Conservation (phyloP, 1,284 basidiomycete genomes). For the Fomitiporia mediterranea region DNA sequence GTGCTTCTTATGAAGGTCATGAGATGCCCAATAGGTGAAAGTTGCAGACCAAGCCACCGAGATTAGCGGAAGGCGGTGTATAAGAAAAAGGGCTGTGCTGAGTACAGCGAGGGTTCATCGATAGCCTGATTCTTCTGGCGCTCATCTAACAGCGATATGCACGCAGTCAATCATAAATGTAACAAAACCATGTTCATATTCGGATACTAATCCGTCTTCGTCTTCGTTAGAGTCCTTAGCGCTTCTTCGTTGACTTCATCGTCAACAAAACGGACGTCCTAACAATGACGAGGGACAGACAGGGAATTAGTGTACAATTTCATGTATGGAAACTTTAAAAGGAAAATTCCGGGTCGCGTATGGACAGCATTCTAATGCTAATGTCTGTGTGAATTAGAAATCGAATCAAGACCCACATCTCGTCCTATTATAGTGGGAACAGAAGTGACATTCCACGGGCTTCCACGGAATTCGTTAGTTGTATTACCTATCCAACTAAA, state of each 20-base stretch:
- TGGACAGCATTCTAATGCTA: not conserved
- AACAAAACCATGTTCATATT: constrained; percentile 20
- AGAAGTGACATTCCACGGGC: constrained; percentile 58
- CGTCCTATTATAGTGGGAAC: constrained; percentile 75
- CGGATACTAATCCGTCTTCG: constrained; percentile 20
- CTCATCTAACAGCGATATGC: constrained; percentile 5
- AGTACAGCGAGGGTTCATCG: not conserved
- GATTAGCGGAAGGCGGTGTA: not conserved
- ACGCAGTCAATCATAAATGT: constrained; percentile 3
- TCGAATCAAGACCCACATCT: constrained; percentile 45
- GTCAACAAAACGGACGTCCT: constrained; percentile 57
- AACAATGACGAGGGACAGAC: constrained; percentile 18
- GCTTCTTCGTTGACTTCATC: constrained; percentile 35
- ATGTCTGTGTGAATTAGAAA: not conserved
- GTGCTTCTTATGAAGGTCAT: not conserved
- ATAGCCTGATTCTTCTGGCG: not conserved
- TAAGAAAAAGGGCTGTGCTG: not conserved
- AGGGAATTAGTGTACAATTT: not conserved
- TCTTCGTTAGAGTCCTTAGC: constrained; percentile 5
- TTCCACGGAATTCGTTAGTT: constrained; percentile 57
- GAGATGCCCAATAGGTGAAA: too few relatives aligned
- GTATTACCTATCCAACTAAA: constrained; percentile 59
- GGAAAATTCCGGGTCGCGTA: not conserved
- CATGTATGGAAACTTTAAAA: too few relatives aligned
- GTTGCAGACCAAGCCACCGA: not conserved